phyloP scores from a whole-genome alignment of 2,329 filamentous ascomycete genomes.

The Fusarium sp. region DNA sequence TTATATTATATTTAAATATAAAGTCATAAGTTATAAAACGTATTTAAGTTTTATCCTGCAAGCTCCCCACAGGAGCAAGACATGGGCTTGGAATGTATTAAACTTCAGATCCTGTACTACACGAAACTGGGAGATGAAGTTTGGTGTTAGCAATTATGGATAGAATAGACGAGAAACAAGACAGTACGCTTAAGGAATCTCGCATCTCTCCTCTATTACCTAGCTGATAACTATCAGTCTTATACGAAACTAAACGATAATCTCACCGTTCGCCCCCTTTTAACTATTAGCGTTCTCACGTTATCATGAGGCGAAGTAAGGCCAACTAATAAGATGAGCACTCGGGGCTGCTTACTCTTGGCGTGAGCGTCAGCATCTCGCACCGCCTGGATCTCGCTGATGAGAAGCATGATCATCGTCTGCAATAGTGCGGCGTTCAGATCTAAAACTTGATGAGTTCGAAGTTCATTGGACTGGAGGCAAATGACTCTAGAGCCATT shows the following conservation, averaged over 20 bases:
- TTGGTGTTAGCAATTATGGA: neutral
- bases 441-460: neutral
- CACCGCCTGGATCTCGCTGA: conserved; percentile 16
- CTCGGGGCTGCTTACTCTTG: neutral
- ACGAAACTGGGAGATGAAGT: neutral
- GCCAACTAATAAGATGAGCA: neutral
- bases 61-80: neutral
- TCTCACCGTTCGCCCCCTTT: neutral
- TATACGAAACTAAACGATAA: neutral
- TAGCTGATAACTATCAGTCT: neutral
- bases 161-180: conserved; percentile 7
- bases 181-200: neutral
- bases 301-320: neutral
- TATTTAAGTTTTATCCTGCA: neutral
- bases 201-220: neutral
- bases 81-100: neutral
- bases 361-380: neutral
- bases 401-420: neutral
- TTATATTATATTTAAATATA: too few relatives aligned
- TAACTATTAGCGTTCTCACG: neutral
- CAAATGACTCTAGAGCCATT: too few relatives aligned
- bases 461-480: neutral
- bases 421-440: neutral
- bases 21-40: too few relatives aligned
- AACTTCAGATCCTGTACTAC: conserved; percentile 1